Conservation (phyloP, 345 rosid species). For the Citrus trifoliata region DNA sequence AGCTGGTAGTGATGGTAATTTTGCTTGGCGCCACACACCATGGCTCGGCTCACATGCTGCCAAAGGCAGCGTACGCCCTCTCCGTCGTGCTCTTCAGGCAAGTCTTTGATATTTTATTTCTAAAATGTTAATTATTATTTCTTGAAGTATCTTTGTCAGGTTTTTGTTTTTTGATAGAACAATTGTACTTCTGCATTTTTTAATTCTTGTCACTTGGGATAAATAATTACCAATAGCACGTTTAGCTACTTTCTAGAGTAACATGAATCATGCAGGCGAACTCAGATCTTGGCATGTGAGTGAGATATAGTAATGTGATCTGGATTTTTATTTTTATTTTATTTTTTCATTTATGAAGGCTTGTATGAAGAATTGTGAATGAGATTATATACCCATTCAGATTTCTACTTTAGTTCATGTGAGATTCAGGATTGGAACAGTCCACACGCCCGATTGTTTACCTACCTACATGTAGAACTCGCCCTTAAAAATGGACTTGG, state of each 20-base stretch:
- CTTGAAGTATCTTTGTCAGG: slow-evolving; percentile 10
- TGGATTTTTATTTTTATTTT: not conserved
- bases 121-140: not conserved
- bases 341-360: too few species aligned
- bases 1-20: slow-evolving; percentile 83
- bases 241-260: slow-evolving; percentile 1
- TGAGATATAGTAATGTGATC: not conserved
- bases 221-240: slow-evolving; percentile 3
- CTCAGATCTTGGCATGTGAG: slow-evolving; percentile 5
- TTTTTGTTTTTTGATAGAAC: not conserved
- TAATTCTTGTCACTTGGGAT: slow-evolving; percentile 3
- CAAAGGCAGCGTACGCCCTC: slow-evolving; percentile 81
- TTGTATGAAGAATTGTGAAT: not conserved
- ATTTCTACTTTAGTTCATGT: too few species aligned
- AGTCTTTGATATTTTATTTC: slow-evolving; percentile 13
- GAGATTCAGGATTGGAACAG: not conserved
- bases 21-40: slow-evolving; percentile 95
- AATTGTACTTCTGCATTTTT: slow-evolving; percentile 4
- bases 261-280: not conserved
- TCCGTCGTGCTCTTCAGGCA: slow-evolving; percentile 91
- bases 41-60: slow-evolving; percentile 92
- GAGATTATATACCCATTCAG: not conserved
- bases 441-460: not conserved
- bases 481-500: too few species aligned
- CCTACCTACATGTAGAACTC: too few species aligned